Percentiles rank a stretch among this genome's conserved stretches.
Conservation (phyloP, 176 grass and related monocot genomes). For the Thalia dealbata region DNA sequence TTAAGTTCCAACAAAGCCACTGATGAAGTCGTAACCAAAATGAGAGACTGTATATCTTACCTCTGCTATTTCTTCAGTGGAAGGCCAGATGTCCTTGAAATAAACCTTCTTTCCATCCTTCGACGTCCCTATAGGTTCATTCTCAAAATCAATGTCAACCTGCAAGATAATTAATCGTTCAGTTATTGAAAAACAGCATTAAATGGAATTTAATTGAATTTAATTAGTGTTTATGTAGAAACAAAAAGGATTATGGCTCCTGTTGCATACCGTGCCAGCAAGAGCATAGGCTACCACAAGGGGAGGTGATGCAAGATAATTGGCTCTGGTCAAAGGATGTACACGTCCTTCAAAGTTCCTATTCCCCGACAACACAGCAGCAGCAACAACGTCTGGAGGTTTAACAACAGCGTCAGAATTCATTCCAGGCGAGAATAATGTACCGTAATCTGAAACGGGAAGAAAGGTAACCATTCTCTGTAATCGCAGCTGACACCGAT, state of each 20-base stretch:
- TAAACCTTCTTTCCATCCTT: slow-evolving; percentile 93
- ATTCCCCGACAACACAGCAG: slow-evolving; percentile 91
- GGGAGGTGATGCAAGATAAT: slow-evolving; percentile 95
- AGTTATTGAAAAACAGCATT: too few species aligned
- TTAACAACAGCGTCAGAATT: slow-evolving; percentile 15
- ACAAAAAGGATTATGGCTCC: background rate
- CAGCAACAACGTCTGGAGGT: slow-evolving; percentile 79
- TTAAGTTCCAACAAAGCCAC: slow-evolving; percentile 6
- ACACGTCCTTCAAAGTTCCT: slow-evolving; percentile 96
- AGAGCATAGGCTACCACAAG: slow-evolving; percentile 97
- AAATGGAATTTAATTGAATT: too few species aligned
- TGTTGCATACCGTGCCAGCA: slow-evolving; percentile 69
- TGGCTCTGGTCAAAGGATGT: slow-evolving; percentile 90
- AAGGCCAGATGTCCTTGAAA: slow-evolving; percentile 83
- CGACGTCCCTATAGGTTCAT: slow-evolving; percentile 70
- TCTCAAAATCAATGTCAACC: slow-evolving; percentile 97
- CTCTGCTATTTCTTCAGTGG: slow-evolving; percentile 73
- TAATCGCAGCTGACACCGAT: slow-evolving; percentile 60
- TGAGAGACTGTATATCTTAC: slow-evolving; percentile 23
- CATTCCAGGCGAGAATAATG: slow-evolving; percentile 13
- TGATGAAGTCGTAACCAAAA: slow-evolving; percentile 10
- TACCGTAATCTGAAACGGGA: background rate
- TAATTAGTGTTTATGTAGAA: too few species aligned
- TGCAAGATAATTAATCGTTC: slow-evolving; percentile 28
- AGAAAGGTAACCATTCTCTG: slow-evolving; percentile 66